phyloP scores from a whole-genome alignment of 805 yeast genomes.

The Naumovozyma dairenensis region DNA sequence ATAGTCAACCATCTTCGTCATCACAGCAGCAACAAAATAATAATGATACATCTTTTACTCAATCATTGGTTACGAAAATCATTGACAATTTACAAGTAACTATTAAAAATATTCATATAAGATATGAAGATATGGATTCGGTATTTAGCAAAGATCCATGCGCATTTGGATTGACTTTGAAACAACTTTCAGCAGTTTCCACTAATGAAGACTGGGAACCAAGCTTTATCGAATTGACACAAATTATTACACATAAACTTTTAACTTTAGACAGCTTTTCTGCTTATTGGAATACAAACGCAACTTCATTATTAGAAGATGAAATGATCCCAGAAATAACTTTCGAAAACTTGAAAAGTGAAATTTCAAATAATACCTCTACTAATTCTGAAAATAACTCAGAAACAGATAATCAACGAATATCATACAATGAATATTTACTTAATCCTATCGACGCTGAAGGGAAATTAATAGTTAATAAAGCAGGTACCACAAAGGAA shows the following conservation, averaged over 20 bases:
- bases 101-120: constrained; percentile 78
- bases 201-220: constrained; percentile 81
- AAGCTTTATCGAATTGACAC: constrained; percentile 66
- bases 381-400: background rate
- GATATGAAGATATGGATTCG: constrained; percentile 74
- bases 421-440: constrained; percentile 47
- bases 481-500: constrained; percentile 59
- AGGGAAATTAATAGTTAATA: constrained; percentile 75
- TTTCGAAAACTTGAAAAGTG: constrained; percentile 31
- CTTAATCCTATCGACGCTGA: constrained; percentile 82
- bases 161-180: constrained; percentile 71
- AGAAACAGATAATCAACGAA: background rate
- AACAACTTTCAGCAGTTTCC: constrained; percentile 85
- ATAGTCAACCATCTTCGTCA: constrained; percentile 24
- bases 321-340: constrained; percentile 25
- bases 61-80: constrained; percentile 76
- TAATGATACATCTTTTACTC: constrained; percentile 74
- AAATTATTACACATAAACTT: constrained; percentile 61
- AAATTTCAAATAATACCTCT: background rate
- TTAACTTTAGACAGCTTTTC: constrained; percentile 66
- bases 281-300: constrained; percentile 74
- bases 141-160: constrained; percentile 67
- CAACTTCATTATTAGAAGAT: constrained; percentile 25
- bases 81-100: constrained; percentile 89
- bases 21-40: constrained; percentile 32